Conservation (phyloP, 805 yeast species). For the Cyberlindnera xylosilytica region DNA sequence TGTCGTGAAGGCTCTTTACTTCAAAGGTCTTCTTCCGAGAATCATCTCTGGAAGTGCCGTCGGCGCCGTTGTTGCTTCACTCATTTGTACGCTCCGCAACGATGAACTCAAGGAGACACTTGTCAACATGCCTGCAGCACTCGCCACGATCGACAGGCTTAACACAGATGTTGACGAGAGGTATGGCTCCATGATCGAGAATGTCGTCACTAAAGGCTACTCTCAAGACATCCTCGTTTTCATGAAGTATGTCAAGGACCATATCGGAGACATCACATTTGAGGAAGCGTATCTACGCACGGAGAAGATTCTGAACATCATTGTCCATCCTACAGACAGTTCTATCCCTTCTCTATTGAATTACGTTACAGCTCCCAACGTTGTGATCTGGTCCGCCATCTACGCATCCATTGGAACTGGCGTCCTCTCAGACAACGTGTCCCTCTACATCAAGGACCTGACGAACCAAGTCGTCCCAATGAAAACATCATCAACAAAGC, state of each 20-base stretch:
- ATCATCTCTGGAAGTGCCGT: slow-evolving; percentile 90
- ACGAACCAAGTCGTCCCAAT: slow-evolving; percentile 59
- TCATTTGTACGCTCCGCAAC: slow-evolving; percentile 71
- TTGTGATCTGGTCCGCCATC: slow-evolving; percentile 85
- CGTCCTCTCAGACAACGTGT: slow-evolving; percentile 53
- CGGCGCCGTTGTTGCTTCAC: slow-evolving; percentile 89
- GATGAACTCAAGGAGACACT: slow-evolving; percentile 53
- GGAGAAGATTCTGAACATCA: slow-evolving; percentile 76
- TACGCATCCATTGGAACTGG: slow-evolving; percentile 81
- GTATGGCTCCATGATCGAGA: slow-evolving; percentile 68
- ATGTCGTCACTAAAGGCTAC: slow-evolving; percentile 74
- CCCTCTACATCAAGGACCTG: slow-evolving; percentile 57
- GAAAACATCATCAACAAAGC: slow-evolving; percentile 33
- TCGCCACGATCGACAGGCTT: slow-evolving; percentile 37
- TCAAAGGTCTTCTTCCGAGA: slow-evolving; percentile 72
- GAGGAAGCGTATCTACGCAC: slow-evolving; percentile 87
- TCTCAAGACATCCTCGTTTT: slow-evolving; percentile 83
- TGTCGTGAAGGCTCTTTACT: slow-evolving; percentile 79
- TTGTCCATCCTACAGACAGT: slow-evolving; percentile 75
- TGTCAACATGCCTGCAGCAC: slow-evolving; percentile 38
- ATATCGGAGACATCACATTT: slow-evolving; percentile 82
- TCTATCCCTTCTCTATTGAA: slow-evolving; percentile 73
- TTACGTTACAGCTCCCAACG: slow-evolving; percentile 91
- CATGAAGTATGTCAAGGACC: slow-evolving; percentile 69
- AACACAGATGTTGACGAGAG: slow-evolving; percentile 55